Conservation (phyloP, 495 filamentous ascomycete genomes). For the Penicillium nucicola region DNA sequence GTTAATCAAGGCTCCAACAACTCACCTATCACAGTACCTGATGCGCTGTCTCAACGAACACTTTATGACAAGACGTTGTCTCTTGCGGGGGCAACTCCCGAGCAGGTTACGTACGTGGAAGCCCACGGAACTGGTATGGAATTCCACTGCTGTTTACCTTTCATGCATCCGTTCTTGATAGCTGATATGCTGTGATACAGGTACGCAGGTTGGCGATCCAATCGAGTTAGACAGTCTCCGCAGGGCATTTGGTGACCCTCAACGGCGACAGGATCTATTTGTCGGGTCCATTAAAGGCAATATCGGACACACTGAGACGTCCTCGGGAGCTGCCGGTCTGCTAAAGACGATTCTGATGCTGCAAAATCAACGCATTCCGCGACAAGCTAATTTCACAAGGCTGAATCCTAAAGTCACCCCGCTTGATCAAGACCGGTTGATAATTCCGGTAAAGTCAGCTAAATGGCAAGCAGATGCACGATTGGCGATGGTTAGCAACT, state of each 20-base stretch:
- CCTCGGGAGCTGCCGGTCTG: slow-evolving; percentile 40
- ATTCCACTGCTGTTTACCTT: too few species aligned
- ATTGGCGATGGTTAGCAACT: slow-evolving; percentile 44
- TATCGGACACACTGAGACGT: slow-evolving; percentile 46
- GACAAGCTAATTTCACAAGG: slow-evolving; percentile 29
- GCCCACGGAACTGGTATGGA: slow-evolving; percentile 32
- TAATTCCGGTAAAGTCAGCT: slow-evolving; percentile 25
- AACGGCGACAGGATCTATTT: slow-evolving; percentile 20
- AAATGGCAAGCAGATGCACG: slow-evolving; percentile 21
- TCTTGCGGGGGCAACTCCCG: slow-evolving; percentile 10
- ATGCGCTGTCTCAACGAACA: slow-evolving; percentile 24
- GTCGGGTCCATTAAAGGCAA: slow-evolving; percentile 42
- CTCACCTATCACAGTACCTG: slow-evolving; percentile 58
- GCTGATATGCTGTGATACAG: too few species aligned
- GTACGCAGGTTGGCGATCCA: slow-evolving; percentile 44
- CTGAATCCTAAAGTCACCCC: slow-evolving; percentile 42
- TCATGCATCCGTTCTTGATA: too few species aligned
- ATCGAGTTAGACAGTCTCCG: slow-evolving; percentile 32
- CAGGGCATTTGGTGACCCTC: slow-evolving; percentile 24
- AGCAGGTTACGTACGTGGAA: slow-evolving; percentile 26
- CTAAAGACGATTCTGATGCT: slow-evolving; percentile 46
- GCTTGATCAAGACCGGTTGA: slow-evolving; percentile 26
- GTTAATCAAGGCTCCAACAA: slow-evolving; percentile 63
- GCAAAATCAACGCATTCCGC: slow-evolving; percentile 30
- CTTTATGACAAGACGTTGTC: slow-evolving; percentile 16